Base-by-base conservation (phyloP, 345 rosid genomes). In the Melaleuca quinquenervia region DNA sequence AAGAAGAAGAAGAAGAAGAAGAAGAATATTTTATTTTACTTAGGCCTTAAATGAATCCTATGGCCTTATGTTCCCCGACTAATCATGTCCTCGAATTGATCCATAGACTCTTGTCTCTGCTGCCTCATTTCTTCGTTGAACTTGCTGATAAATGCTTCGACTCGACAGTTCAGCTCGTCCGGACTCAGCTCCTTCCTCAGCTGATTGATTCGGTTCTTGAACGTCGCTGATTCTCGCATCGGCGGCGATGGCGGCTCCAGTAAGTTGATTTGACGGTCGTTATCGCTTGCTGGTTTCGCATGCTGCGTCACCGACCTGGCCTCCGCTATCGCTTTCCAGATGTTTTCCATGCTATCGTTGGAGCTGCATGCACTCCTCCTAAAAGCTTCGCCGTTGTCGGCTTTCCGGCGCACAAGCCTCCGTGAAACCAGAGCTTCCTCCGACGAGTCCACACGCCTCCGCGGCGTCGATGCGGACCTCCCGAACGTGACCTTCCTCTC, bases 141-240 rank as follows among this genome's bases (percentile, higher is more conserved):
- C 91, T 92, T 96, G 84, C 89, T 94, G 21, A 96, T 96, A 84
- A 96, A 95, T 58, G 90, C 94, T 50, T 95, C 98, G 0, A 89
- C 98, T 82, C 96, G 91, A 53, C 92, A 90, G 87, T 96, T 93
- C 92, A 96, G 84, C 92, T 96, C 98, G 62, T 96, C 98, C 84
- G 90, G 94, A 88, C 94, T 85, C 91, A 88, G 86, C 21, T 93
- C 98, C 85, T 90, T 93, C 82, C 89, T 92, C 86, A 91, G 85
- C 90, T 84, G 86, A 74, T 90, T 91, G 7, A 93, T 92, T 85
- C 93, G 90, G 90, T 93, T 95, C 83, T 89, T 89, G 82, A 93
- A 94, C 85, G 96, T 93, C 90, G 91, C 91, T 44, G 95, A 91
- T 82, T 94, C 91, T 89, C 89, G 90, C 82, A 85, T 85, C 45